Percentiles rank a stretch among this genome's conserved stretches.
Conservation (phyloP, 352 stramenopile genomes). For the Blastocystis hominis region DNA sequence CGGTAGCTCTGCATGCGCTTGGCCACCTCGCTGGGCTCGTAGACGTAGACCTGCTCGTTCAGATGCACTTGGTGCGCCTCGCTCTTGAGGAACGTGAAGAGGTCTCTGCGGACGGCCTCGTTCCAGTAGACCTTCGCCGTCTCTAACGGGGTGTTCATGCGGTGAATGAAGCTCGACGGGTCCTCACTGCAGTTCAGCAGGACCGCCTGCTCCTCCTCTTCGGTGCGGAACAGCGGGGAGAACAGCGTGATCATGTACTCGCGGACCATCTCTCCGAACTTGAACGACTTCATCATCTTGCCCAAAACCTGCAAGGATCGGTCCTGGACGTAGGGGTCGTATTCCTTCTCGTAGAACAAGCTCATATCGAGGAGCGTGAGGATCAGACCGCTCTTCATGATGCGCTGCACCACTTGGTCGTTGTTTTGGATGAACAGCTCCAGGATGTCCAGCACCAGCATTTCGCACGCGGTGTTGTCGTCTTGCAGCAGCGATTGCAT, state of each 20-base stretch:
- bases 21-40: neutral
- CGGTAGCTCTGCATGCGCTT: slow-evolving; percentile 1
- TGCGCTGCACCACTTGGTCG: neutral
- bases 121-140: slow-evolving; percentile 19
- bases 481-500: neutral
- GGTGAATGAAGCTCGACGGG: neutral
- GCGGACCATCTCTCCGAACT: neutral
- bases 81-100: neutral
- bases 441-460: neutral
- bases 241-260: slow-evolving; percentile 38
- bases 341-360: slow-evolving; percentile 13
- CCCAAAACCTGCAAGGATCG: neutral
- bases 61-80: neutral
- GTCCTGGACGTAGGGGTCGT: slow-evolving; percentile 11
- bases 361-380: slow-evolving; percentile 5
- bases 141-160: neutral
- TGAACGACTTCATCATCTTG: neutral
- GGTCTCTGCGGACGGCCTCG: neutral
- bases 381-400: neutral
- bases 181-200: neutral
- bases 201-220: neutral
- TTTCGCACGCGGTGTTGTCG: neutral
- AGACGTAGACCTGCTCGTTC: neutral
- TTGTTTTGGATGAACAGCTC: neutral
- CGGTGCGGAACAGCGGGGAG: slow-evolving; percentile 11